Evolutionary conservation across 768 basidiomycete genomes (phyloP), one percentile per base, ranked within the genome.

Genomic region (Trametes cubensis): DNA sequence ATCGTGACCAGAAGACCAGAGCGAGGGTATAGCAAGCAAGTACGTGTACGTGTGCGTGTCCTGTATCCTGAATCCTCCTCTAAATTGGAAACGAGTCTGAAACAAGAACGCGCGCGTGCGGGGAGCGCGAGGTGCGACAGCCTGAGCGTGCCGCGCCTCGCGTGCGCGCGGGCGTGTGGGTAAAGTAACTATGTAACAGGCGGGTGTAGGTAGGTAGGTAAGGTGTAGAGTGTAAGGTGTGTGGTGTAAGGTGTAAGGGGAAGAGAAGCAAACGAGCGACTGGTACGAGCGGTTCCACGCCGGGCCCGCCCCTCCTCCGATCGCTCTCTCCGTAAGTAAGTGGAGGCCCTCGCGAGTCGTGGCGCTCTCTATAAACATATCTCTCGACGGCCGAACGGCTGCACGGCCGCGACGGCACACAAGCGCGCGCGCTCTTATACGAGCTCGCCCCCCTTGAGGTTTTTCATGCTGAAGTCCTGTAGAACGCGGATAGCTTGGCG

Each of bases 391-490:
- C 20, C 45, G 21, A 8, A 23, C 15, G n/a, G n/a, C 44, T n/a
- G 3, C n/a, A 5, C 7, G 21, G 45, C 21, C 6, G 11, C 5
- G 21, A 7, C 17, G 21, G 17, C 17, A n/a, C 45, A 20, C 2
- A 5, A 46, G 3, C 10, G 20, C 17, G n/a, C 5, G 21, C 39
- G 41, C 53, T 23, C 60, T 55, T n/a, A 61, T 10, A 55, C 60
- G 53, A 61, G 60, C 46, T 61, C 60, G 46, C 53, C 46, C 20
- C 60, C 54, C 53, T 61, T 61, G 20, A 61, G 21, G 18, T 47
- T 61, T 38, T 61, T 55, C 60, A 61, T 55, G 47, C 28, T 23
- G 28, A 48, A 61, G 51, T 55, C 47, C 59, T 60, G 50, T 17
- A 45, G 28, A 2, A 47, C 20, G 28, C 15, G 44, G 44, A n/a